Evolutionary conservation across 2,329 filamentous ascomycete genomes (phyloP).

Genomic region (Knoxdaviesia capensis): DNA sequence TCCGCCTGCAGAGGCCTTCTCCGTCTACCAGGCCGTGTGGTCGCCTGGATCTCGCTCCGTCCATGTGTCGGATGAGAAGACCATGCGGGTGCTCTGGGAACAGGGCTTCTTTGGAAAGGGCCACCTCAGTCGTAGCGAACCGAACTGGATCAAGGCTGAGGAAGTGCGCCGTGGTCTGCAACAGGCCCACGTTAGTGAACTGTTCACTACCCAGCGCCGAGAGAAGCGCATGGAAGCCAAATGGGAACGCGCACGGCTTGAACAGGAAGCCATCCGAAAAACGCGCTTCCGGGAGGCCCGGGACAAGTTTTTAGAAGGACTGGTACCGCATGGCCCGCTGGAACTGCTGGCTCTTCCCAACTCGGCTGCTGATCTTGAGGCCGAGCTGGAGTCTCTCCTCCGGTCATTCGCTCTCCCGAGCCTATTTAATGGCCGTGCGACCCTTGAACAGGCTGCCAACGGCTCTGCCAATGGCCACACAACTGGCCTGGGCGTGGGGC

Average conservation of each 20-base stretch:
- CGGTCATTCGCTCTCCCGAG: too few species aligned
- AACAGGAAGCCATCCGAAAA: conserved; percentile 65
- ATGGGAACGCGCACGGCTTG: conserved; percentile 73
- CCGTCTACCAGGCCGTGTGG: conserved; percentile 55
- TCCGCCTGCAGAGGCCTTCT: conserved; percentile 39
- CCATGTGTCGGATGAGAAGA: conserved; percentile 57
- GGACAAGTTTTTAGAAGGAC: conserved; percentile 1
- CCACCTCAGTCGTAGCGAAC: conserved; percentile 79
- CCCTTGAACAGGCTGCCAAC: background rate
- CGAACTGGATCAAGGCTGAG: conserved; percentile 75
- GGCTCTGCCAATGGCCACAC: too few species aligned
- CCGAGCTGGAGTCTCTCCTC: background rate
- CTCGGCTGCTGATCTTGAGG: conserved; percentile 19
- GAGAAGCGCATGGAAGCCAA: conserved; percentile 71
- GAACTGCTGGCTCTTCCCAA: conserved; percentile 36
- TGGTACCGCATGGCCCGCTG: conserved; percentile 17
- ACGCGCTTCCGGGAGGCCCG: conserved; percentile 30
- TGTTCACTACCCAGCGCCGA: conserved; percentile 55
- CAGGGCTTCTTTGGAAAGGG: conserved; percentile 97
- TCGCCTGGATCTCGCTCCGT: conserved; percentile 66
- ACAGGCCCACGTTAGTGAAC: conserved; percentile 55
- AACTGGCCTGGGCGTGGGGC: too few species aligned
- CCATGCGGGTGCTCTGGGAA: conserved; percentile 75
- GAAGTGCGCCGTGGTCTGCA: conserved; percentile 48
- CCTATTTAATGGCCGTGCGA: background rate